phyloP scores from a whole-genome alignment of 2,329 filamentous ascomycete genomes.

The Fusarium multiceps region DNA sequence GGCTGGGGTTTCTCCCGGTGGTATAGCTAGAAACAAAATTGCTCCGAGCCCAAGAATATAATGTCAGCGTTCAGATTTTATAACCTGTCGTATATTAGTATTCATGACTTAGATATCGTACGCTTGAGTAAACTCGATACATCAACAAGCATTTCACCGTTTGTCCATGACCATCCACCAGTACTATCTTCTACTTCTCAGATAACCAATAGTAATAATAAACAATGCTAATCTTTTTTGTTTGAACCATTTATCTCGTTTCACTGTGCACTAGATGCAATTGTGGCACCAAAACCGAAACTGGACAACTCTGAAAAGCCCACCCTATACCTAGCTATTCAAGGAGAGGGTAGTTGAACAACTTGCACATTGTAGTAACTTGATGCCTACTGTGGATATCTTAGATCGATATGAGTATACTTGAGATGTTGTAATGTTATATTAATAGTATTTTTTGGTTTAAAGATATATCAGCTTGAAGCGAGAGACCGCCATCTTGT shows the following conservation, averaged over 20 bases:
- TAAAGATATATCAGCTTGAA: background rate
- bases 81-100: background rate
- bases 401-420: background rate
- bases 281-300: background rate
- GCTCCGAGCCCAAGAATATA: background rate
- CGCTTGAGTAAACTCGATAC: background rate
- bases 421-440: background rate
- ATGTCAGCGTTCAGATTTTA: background rate
- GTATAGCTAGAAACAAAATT: constrained; percentile 19
- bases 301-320: background rate
- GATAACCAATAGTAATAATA: background rate
- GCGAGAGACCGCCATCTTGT: background rate
- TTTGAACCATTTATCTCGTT: background rate
- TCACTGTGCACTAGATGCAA: background rate
- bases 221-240: background rate
- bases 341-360: background rate
- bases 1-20: background rate
- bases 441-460: background rate
- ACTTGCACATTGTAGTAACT: background rate
- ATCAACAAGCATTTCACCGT: too few species aligned
- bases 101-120: background rate
- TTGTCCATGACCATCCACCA: background rate
- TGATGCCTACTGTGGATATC: background rate
- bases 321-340: constrained; percentile 1
- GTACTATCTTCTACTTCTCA: background rate